phyloP scores from a whole-genome alignment of 2,329 filamentous ascomycete species.

The Calonectria ilicicola region DNA sequence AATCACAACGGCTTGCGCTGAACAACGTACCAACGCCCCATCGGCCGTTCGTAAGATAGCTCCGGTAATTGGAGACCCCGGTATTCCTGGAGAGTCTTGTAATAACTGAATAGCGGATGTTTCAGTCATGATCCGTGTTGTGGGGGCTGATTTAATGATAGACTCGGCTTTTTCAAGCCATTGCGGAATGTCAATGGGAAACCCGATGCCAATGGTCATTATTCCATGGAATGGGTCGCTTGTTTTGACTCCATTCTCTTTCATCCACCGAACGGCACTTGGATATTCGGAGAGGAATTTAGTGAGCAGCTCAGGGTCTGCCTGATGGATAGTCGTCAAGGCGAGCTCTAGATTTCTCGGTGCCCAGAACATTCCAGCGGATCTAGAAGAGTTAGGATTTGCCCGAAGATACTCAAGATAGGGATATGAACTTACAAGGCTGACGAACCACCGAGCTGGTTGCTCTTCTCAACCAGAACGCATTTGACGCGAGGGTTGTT shows the following conservation, averaged over 20 bases:
- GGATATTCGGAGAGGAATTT: slow-evolving; percentile 27
- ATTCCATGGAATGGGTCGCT: slow-evolving; percentile 28
- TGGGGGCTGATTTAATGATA: slow-evolving; percentile 14
- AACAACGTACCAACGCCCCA: slow-evolving; percentile 13
- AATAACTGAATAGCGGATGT: slow-evolving; percentile 19
- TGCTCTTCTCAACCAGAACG: slow-evolving; percentile 22
- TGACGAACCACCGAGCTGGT: slow-evolving; percentile 22
- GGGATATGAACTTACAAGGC: background rate
- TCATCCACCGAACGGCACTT: slow-evolving; percentile 25
- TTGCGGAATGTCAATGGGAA: slow-evolving; percentile 27
- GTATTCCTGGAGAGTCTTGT: background rate
- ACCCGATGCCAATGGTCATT: slow-evolving; percentile 30
- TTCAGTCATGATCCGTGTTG: slow-evolving; percentile 1
- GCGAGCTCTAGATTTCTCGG: slow-evolving; percentile 14
- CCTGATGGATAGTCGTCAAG: slow-evolving; percentile 18
- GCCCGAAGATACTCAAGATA: background rate
- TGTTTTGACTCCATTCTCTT: slow-evolving; percentile 21
- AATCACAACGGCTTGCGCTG: slow-evolving; percentile 23
- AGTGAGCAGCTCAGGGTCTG: slow-evolving; percentile 19
- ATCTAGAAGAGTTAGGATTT: background rate
- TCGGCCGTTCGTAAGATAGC: slow-evolving; percentile 13
- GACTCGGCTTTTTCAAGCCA: slow-evolving; percentile 27
- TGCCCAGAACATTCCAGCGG: slow-evolving; percentile 31
- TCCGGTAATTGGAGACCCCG: slow-evolving; percentile 17
- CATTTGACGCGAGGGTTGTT: slow-evolving; percentile 9